Evolutionary conservation across 306 rosid genomes (phyloP), one percentile per base, ranked within the genome.

Genomic region (Inga oerstediana): DNA sequence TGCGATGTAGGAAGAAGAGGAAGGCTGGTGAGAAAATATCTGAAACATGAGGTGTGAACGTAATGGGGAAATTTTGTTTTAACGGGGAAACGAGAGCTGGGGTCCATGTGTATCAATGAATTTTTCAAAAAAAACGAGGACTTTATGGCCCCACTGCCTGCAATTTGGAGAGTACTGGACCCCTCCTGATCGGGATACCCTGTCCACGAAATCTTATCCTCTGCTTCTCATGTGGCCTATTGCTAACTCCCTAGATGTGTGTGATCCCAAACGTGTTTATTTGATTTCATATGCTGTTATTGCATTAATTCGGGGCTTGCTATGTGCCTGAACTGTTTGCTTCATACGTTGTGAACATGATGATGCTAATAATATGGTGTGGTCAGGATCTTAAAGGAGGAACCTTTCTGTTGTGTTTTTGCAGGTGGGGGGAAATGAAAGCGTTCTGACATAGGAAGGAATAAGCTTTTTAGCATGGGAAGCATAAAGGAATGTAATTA

Each of bases 141-240:
- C 69, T 16, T 83, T 16, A 15, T 39, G 76, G 81, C 59, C 82
- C 87, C 82, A 76, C 74, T 58, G 52, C 39, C 85, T 46, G 52
- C 81, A 74, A 75, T 43, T 74, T 74, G 80, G 37, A 48, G 62
- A 69, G 79, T 39, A 71, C 67, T 61, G 72, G 83, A 30, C 72
- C 81, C 79, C 76, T n/a, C 79, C 0, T 74, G 79, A 83, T 67
- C 76, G 77, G 82, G 80, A 76, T 62, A 22, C 75, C 16, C 65
- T 30, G 76, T 51, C 34, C 43, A 34, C 58, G 43, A 82, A 83
- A 72, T 61, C 83, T 79, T 86, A 76, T 86, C 78, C 34, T 8
- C 8, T 10, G 13, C 43, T 10, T 67, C 3, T 39, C 43, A 39
- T 39, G 43, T 39, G 43, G 6, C 7, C 4, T 62, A 4, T 62